Evolutionary conservation across 176 grass and related monocot species (phyloP), one percentile per base, ranked within the genome.

Genomic region (Aegilops bicornis): DNA sequence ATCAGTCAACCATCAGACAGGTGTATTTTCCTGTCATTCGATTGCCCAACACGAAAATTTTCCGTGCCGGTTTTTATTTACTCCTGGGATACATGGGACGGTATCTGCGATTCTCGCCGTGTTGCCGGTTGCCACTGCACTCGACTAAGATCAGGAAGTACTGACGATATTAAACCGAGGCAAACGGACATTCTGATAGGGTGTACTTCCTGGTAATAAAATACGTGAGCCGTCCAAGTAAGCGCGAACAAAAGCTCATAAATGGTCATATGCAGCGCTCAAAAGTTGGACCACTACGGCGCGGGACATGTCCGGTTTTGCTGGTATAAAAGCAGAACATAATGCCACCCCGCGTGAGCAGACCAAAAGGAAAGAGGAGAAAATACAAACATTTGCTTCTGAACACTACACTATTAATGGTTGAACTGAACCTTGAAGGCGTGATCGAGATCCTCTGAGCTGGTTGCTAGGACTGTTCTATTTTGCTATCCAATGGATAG

Each of bases 121-220:
- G 50, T 54, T 54, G 50, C 50, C 50, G 1, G 14, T 19, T 54
- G 15, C 50, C 50, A 54, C 6, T 54, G 16, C 50, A 54, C 50
- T 17, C 14, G 16, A 54, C 50, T 54, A 54, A 54, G 50, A 54
- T 54, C 50, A 54, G 4, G 50, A 19, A 54, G 50, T 54, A 5
- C 48, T 16, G 16, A 54, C 3, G 50, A 7, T 54, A 19, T 54
- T 54, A 54, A 54, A 54, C 16, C 16, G 50, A 54, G 50, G 50
- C 17, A 56, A 56, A 56, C 4, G 50, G 52, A 56, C 6, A 56
- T 56, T 56, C 52, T 56, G 52, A 52, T 63, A 89, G 70, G 35
- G 20, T 61, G 88, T 86, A 77, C 78, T 74, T 62, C n/a, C 20
- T 8, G 22, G 47, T 50, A 82, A 81, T 70, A 72, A 86, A 86